Conservation (phyloP, 1,284 basidiomycete species). For the Waitea zeae region DNA sequence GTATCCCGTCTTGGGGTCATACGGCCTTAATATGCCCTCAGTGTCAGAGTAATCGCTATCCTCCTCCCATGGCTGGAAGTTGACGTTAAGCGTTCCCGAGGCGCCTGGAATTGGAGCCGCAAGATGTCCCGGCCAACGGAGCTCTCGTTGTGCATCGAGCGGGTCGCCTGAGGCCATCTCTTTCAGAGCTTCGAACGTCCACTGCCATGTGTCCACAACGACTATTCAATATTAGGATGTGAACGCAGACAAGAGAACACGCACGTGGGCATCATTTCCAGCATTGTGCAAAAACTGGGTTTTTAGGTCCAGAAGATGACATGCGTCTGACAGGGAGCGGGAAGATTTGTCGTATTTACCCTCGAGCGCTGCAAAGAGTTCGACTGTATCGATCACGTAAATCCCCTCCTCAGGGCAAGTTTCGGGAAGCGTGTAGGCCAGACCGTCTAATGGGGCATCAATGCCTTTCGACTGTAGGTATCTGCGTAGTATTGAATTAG, state of each 20-base stretch:
- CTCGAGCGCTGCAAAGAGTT: slow-evolving; percentile 53
- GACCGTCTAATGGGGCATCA: slow-evolving; percentile 29
- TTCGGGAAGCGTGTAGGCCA: slow-evolving; percentile 40
- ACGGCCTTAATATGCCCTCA: neutral
- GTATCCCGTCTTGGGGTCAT: neutral
- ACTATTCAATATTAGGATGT: neutral
- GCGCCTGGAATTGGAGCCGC: slow-evolving; percentile 7
- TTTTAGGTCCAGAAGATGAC: slow-evolving; percentile 38
- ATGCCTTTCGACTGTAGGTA: slow-evolving; percentile 32
- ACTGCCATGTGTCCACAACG: slow-evolving; percentile 25
- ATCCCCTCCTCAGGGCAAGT: slow-evolving; percentile 28
- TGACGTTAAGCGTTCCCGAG: slow-evolving; percentile 28
- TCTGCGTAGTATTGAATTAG: slow-evolving; percentile 16
- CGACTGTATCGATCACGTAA: slow-evolving; percentile 56
- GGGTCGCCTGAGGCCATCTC: slow-evolving; percentile 54
- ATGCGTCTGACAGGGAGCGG: slow-evolving; percentile 37
- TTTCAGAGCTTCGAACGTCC: slow-evolving; percentile 42
- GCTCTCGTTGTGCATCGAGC: slow-evolving; percentile 52
- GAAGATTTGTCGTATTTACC: slow-evolving; percentile 36
- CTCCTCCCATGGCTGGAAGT: slow-evolving; percentile 40
- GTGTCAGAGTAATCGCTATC: slow-evolving; percentile 29
- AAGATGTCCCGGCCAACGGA: slow-evolving; percentile 54
- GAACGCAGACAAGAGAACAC: slow-evolving; percentile 14
- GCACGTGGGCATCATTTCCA: slow-evolving; percentile 69
- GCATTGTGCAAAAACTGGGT: slow-evolving; percentile 58